A percentile compares a stretch with the other conserved stretches of the same genome.
phyloP scores from a whole-genome alignment of 345 rosid species.

The Moringa oleifera region DNA sequence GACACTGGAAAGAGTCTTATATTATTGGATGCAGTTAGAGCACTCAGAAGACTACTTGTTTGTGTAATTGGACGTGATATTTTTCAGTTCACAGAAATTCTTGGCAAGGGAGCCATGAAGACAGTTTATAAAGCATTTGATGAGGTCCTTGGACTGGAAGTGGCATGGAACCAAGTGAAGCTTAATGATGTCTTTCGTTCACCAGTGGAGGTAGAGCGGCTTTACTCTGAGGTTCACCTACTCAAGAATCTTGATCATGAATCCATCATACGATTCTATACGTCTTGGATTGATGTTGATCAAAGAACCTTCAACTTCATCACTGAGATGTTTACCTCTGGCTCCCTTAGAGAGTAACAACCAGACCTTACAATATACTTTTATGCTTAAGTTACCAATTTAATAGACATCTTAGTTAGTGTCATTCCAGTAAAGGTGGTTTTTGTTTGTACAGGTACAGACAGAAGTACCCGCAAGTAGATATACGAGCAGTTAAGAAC shows the following conservation, averaged over 20 bases:
- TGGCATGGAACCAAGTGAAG: slow-evolving; percentile 93
- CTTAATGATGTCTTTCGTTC: slow-evolving; percentile 68
- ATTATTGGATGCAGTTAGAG: too few species aligned
- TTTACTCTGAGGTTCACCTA: slow-evolving; percentile 91
- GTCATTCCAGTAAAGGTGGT: too few species aligned
- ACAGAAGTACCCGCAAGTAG: slow-evolving; percentile 48
- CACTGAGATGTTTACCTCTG: slow-evolving; percentile 92
- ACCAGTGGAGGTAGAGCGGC: slow-evolving; percentile 73
- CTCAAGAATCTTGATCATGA: slow-evolving; percentile 73
- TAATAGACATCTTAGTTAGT: too few species aligned
- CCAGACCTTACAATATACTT: not conserved
- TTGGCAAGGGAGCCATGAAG: slow-evolving; percentile 95
- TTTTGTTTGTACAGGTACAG: slow-evolving; percentile 59
- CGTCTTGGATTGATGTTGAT: slow-evolving; percentile 75
- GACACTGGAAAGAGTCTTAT: too few species aligned
- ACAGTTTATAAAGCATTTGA: slow-evolving; percentile 92
- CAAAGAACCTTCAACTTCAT: slow-evolving; percentile 85
- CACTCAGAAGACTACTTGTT: too few species aligned
- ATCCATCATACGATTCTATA: slow-evolving; percentile 61
- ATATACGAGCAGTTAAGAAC: slow-evolving; percentile 71
- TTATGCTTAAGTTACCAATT: too few species aligned
- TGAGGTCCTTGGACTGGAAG: slow-evolving; percentile 80
- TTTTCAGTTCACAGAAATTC: slow-evolving; percentile 66
- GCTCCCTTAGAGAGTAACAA: slow-evolving; percentile 76
- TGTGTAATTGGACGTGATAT: too few species aligned